Base-by-base conservation (phyloP, 371 early-diverging fungal genomes). In the Parasitella parasitica region DNA sequence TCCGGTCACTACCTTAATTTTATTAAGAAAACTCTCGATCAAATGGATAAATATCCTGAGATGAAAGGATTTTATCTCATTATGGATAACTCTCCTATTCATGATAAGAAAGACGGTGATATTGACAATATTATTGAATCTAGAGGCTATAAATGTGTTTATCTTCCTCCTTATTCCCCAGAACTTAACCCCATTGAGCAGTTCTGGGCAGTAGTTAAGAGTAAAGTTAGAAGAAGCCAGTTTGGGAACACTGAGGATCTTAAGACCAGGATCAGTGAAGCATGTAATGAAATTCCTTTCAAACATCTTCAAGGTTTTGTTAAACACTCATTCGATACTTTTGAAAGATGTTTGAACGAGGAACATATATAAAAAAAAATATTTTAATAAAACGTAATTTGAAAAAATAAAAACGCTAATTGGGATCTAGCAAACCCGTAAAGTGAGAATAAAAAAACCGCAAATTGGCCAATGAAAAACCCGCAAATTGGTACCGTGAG, bases 31-130 rank as follows among this genome's bases (percentile, higher is more conserved):
- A 54, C 52, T 15, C 24, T 65, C 5, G 59, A 65, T 59, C 46
- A 53, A 52, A 41, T 64, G 53, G 57, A 64, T 34, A 64, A 43
- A 46, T 37, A 58, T 58, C 56, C 37, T 34, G 51, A 65, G 32
- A 59, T 65, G 51, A 55, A 65, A 50, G 54, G 55, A 11, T 37
- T 41, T 46, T 65, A 65, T 65, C 39, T 65, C 18, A 30, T 54
- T 39, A 65, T 65, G 59, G 59, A 59, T 59, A 59, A 65, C 34
- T 38, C 56, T 9, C 60, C 54, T 36, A 51, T 46, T 20, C 32
- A 46, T 54, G 30, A 3, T 24, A 35, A 35, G 5, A 30, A 8
- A 30, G n/a, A 65, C 18, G 60, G 49, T 28, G 39, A 52, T 26
- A 50, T 58, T 12, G 54, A 59, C 9, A 20, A 27, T 13, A 2